Evolutionary conservation across 257 asterid genomes (phyloP), one percentile per base, ranked within the genome.

Genomic region (Prunella vulgaris): DNA sequence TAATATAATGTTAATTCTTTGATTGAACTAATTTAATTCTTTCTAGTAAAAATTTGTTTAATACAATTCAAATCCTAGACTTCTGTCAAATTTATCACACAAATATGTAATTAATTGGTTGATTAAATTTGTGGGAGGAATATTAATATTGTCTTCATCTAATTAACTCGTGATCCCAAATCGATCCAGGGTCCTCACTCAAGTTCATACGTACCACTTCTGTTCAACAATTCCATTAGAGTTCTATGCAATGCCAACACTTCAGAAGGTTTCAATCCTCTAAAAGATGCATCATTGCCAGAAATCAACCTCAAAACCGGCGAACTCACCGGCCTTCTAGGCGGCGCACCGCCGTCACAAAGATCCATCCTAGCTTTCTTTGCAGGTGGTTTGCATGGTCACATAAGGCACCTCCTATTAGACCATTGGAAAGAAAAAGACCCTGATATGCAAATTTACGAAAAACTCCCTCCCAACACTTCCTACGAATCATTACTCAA

Each of bases 181-280:
- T n/a, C n/a, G n/a, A 22, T 69, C 1, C 44, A 90, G 96, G 97
- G 92, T n/a, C 96, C 96, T 0, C 51, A 75, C 67, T 14, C 93
- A 32, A 84, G 90, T 7, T 53, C 86, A 0, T 83, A 77, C 30
- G 90, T 68, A 18, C 97, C 98, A 32, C 74, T 76, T 5, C 40
- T 89, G 7, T 89, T 77, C 87, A 84, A 87, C 49, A 88, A 76
- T 61, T 91, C 96, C 64, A 88, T 90, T 13, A 75, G 97, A 76
- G 97, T 85, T 2, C 42, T 90, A 7, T 90, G 96, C 84, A 90
- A 90, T 63, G 97, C 97, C 42, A 91, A 91, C 56, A 91, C 85
- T 0, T 91, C 96, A 0, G 97, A 91, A 77, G 95, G 96, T 24
- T 91, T 88, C 75, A 85, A 86, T 64, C 96, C 96, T 9, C 70